Percentiles rank a stretch among this genome's conserved stretches.
These are phyloP conservation scores for Astrocystis sublimbata DNA, from an alignment of 495 filamentous ascomycete genomes.

Conservation along the genomic window DNA sequence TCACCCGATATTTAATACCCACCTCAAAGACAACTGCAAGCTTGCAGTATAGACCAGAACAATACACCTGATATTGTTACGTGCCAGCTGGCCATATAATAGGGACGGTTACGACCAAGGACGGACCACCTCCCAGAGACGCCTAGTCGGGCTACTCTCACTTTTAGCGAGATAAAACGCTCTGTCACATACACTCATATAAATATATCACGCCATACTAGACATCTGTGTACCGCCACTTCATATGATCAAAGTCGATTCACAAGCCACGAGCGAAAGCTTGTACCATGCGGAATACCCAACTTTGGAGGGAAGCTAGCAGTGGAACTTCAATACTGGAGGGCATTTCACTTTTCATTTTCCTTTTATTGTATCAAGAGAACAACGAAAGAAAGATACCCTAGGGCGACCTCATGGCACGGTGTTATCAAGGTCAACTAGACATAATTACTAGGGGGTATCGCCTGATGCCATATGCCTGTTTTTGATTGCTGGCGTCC, in stretches of 20 bases:
- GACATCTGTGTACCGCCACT: no score
- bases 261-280: neutral
- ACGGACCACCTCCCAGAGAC: neutral
- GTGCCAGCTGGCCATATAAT: neutral
- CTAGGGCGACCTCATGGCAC: neutral
- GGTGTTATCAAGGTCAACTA: conserved; percentile 2
- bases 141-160: neutral
- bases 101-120: neutral
- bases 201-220: no score
- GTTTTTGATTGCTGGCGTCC: neutral
- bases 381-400: neutral
- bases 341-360: no score
- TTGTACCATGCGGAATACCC: neutral
- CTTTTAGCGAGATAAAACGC: no score
- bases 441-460: neutral
- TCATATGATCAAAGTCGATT: neutral
- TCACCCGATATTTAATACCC: neutral
- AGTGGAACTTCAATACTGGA: neutral
- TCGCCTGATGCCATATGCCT: neutral
- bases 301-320: neutral
- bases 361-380: neutral
- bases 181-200: no score
- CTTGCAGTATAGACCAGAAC: neutral
- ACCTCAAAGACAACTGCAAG: neutral
- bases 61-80: neutral